Percentiles rank a stretch among this genome's conserved stretches.
phyloP scores from a whole-genome alignment of 495 filamentous ascomycete species.

The Neurospora cerealis region DNA sequence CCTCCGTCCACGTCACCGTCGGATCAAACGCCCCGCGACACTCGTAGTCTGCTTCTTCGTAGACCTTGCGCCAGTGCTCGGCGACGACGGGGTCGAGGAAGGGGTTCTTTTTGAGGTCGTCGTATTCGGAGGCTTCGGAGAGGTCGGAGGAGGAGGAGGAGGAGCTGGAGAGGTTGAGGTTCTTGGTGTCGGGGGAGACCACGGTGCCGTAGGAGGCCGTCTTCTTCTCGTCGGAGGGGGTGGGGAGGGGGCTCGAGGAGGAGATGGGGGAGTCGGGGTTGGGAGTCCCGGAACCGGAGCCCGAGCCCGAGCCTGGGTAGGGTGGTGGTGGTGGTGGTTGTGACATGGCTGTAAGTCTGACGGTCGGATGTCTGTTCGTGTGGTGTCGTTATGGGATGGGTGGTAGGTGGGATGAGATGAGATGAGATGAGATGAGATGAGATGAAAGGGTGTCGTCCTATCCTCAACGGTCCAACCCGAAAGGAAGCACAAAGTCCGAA shows the following conservation, averaged over 20 bases:
- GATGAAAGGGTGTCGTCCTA: neutral
- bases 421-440: neutral
- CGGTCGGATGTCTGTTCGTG: neutral
- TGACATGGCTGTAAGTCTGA: neutral
- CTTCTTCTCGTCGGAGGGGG: neutral
- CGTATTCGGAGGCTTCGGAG: slow-evolving; percentile 2
- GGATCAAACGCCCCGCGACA: slow-evolving; percentile 45
- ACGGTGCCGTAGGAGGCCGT: neutral
- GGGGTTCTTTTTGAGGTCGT: slow-evolving; percentile 19
- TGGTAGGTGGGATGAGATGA: neutral
- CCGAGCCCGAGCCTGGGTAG: neutral
- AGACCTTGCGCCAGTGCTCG: slow-evolving; percentile 34
- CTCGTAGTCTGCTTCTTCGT: slow-evolving; percentile 41
- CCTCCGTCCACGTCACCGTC: slow-evolving; percentile 38
- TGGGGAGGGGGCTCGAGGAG: neutral
- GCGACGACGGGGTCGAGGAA: slow-evolving; percentile 38
- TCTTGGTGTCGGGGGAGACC: neutral
- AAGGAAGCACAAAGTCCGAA: neutral
- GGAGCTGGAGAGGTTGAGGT: neutral
- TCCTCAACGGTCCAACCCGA: neutral
- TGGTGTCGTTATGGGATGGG: neutral
- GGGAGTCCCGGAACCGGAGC: neutral
- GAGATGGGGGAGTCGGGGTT: neutral
- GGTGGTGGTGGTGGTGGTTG: neutral
- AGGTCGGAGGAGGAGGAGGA: neutral